Base-by-base conservation (phyloP, 257 asterid genomes). In the Ballota nigra region DNA sequence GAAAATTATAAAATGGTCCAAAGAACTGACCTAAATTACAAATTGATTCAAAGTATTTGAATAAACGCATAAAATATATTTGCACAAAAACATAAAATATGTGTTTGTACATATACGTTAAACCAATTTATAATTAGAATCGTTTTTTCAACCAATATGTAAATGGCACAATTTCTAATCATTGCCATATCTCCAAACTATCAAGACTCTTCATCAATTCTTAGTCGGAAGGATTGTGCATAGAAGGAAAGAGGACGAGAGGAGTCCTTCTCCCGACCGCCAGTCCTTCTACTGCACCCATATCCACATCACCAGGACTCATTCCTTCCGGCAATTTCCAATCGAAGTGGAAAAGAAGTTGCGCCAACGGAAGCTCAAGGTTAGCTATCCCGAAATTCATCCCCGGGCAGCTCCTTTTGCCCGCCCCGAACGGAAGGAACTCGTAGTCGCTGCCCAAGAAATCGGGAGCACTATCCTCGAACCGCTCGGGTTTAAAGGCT, bases 381-480 rank as follows among this genome's bases (percentile, higher is more conserved):
- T 52, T 52, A 0, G 59, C 59, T 0, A 52, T 52, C 1, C 59
- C 59, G 29, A 52, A 52, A 19, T n/a, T 19, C 15, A 52, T 8
- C 1, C 59, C 59, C 29, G 59, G 59, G 28, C 59, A 52, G 29
- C 20, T 52, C 29, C 59, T 19, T 4, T 29, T 19, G 28, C 59
- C 59, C 28, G 59, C 26, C 59, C 59, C 59, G 29, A 82, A 82
- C 6, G 82, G 84, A 9, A 79, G 15, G 55, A 15, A 79, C 24
- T 79, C 80, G 2, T 76, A 36, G 22, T 70, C 12, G 19, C 22
- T 76, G 7, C 81, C 80, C 63, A 41, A 5, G 72, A 69, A 81
- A 61, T 81, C 80, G 0, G 11, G 18, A 1, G 62, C 33, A 19
- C 62, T 66, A 1, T 43, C 49, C 51, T 77, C 77, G 15, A 80